Evolutionary conservation across 2,329 filamentous ascomycete genomes (phyloP).

Genomic region (Clonostachys rhizophaga): DNA sequence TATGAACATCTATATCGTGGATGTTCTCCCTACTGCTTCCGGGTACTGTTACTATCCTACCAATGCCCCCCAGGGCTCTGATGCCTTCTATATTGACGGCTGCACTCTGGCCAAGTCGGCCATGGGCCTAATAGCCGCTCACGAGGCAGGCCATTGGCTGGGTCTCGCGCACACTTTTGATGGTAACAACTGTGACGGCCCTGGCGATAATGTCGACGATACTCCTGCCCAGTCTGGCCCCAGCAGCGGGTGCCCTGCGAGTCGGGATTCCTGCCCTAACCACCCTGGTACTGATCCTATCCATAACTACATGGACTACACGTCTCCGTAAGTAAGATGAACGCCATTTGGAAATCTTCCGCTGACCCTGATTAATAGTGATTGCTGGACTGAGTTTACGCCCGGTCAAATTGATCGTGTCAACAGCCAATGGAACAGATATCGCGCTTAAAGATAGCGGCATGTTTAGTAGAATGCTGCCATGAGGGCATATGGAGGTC

Average conservation of each 20-base stretch:
- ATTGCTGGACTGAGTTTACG: slow-evolving; percentile 39
- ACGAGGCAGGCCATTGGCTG: slow-evolving; percentile 44
- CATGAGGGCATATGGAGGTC: no score
- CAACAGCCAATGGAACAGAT: slow-evolving; percentile 27
- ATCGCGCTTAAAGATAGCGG: slow-evolving; percentile 15
- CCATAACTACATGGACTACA: slow-evolving; percentile 32
- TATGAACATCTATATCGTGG: slow-evolving; percentile 39
- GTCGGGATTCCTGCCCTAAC: slow-evolving; percentile 24
- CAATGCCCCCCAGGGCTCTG: not conserved
- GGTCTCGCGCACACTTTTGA: slow-evolving; percentile 41
- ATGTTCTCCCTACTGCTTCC: slow-evolving; percentile 15
- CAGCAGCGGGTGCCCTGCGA: slow-evolving; percentile 26
- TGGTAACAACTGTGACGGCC: slow-evolving; percentile 26
- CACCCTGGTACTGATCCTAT: slow-evolving; percentile 24
- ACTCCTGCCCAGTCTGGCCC: slow-evolving; percentile 27
- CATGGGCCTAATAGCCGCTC: slow-evolving; percentile 15
- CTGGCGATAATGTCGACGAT: slow-evolving; percentile 31
- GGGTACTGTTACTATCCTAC: slow-evolving; percentile 43
- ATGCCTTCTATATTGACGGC: slow-evolving; percentile 23
- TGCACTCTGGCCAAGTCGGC: slow-evolving; percentile 20
- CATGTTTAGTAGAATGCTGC: no score
- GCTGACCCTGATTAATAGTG: slow-evolving; percentile 19
- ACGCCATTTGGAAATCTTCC: not conserved
- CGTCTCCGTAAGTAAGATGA: slow-evolving; percentile 12
- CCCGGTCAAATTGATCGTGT: slow-evolving; percentile 32